These are phyloP conservation scores for Holtermanniella nyarrowii DNA, from an alignment of 768 basidiomycete genomes.

Conservation along the genomic window DNA sequence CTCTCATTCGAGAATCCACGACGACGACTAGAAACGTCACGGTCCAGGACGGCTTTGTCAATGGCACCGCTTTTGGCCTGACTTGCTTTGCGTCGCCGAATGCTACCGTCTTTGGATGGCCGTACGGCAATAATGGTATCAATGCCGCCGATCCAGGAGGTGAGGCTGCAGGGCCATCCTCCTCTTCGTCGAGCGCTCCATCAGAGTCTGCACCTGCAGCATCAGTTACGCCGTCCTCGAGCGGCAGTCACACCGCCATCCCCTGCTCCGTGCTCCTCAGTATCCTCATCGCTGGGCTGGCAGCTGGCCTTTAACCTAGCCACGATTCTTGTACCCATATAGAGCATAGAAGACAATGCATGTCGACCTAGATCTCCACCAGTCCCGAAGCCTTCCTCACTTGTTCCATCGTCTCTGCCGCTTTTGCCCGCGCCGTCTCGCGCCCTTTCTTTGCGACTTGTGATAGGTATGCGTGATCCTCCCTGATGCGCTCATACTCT, in stretches of 20 bases:
- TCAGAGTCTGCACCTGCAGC: too few species aligned
- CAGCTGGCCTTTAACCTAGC: neutral
- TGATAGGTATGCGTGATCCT: constrained; percentile 53
- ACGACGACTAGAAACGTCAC: constrained; percentile 16
- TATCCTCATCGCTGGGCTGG: neutral
- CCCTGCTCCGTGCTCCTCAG: neutral
- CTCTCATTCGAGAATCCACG: constrained; percentile 15
- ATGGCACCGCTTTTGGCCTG: constrained; percentile 24
- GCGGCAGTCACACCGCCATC: neutral
- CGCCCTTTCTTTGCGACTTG: constrained; percentile 58
- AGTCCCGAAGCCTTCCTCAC: constrained; percentile 63
- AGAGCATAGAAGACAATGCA: neutral
- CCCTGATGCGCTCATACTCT: constrained; percentile 57
- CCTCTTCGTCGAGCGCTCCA: too few species aligned
- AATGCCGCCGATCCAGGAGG: too few species aligned
- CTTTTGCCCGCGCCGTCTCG: constrained; percentile 53
- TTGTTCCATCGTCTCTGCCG: constrained; percentile 54
- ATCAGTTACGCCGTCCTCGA: neutral
- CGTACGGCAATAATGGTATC: constrained; percentile 20
- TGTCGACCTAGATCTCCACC: constrained; percentile 11
- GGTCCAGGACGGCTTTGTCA: constrained; percentile 10
- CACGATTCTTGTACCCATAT: neutral
- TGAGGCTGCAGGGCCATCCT: too few species aligned
- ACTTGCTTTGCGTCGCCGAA: constrained; percentile 24
- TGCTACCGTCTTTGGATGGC: constrained; percentile 11